Conservation (phyloP, 768 basidiomycete genomes). For the Boletus vinaceobasis region DNA sequence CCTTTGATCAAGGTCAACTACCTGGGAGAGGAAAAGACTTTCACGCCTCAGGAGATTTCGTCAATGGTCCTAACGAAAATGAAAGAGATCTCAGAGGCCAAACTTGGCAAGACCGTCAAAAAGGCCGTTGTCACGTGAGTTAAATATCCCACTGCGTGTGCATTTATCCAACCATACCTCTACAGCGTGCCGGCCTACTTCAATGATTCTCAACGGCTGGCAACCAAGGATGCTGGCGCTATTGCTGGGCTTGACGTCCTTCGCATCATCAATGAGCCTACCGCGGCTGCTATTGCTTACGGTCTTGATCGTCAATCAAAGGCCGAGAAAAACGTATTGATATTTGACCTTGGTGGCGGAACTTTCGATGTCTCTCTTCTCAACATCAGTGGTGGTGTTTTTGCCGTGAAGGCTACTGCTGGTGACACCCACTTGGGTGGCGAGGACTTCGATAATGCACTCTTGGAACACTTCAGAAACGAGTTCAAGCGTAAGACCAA, state of each 20-base stretch:
- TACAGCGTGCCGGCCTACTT: constrained; percentile 94
- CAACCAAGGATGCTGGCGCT: constrained; percentile 98
- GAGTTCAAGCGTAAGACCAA: constrained; percentile 99
- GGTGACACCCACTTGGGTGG: constrained; percentile 99
- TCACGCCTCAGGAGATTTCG: constrained; percentile 99
- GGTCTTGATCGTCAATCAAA: constrained; percentile 95
- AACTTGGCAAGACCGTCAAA: constrained; percentile 96
- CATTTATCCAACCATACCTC: constrained; percentile 1
- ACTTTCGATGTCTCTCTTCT: constrained; percentile 99
- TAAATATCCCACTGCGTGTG: background rate
- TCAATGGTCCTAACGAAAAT: constrained; percentile 99
- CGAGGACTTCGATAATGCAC: constrained; percentile 99
- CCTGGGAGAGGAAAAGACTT: constrained; percentile 91
- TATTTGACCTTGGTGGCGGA: constrained; percentile 99
- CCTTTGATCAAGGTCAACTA: constrained; percentile 96
- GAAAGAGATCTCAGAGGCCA: constrained; percentile 99
- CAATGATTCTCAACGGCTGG: constrained; percentile 99
- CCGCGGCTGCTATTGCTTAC: constrained; percentile 98
- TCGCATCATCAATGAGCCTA: constrained; percentile 99
- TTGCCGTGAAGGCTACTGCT: constrained; percentile 98
- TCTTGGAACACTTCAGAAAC: constrained; percentile 98
- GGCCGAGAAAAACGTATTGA: constrained; percentile 96
- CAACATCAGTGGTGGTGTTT: constrained; percentile 97
- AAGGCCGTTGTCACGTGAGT: constrained; percentile 98
- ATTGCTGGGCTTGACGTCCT: constrained; percentile 98